Conservation (phyloP, 306 rosid species). For the Erythrophleum fordii region DNA sequence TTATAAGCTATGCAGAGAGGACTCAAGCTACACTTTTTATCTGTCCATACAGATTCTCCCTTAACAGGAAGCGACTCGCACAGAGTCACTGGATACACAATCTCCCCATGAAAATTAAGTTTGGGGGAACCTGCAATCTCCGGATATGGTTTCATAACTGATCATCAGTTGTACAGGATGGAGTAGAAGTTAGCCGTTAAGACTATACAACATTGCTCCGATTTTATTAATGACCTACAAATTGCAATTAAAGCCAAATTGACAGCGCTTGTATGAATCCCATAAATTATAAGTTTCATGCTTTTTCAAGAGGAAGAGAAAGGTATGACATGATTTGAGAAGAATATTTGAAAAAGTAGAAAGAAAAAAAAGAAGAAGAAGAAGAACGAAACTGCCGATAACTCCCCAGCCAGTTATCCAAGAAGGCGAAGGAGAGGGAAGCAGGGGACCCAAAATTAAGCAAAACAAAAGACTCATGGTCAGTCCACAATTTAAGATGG, state of each 20-base stretch:
- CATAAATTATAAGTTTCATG: background rate
- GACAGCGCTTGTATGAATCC: background rate
- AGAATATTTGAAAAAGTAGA: slow-evolving; percentile 12
- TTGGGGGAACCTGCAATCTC: too few relatives aligned
- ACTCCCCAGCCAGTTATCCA: slow-evolving; percentile 13
- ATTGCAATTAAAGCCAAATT: slow-evolving; percentile 1
- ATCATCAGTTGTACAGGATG: background rate
- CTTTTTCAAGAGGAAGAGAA: slow-evolving; percentile 7
- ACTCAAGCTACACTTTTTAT: too few relatives aligned
- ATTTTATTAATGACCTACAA: background rate
- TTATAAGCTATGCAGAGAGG: too few relatives aligned
- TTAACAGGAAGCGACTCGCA: too few relatives aligned
- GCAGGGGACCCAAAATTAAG: slow-evolving; percentile 33
- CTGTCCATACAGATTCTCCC: too few relatives aligned
- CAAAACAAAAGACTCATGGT: slow-evolving; percentile 23
- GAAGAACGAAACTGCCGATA: slow-evolving; percentile 1
- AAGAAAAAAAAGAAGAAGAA: slow-evolving; percentile 1
- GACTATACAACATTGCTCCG: background rate
- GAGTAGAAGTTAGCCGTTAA: background rate
- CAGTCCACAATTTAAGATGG: slow-evolving; percentile 52
- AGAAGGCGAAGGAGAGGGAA: background rate
- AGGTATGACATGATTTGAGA: slow-evolving; percentile 25
- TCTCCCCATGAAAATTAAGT: too few relatives aligned
- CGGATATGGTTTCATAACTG: too few relatives aligned
- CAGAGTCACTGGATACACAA: too few relatives aligned